A percentile compares a stretch with the other conserved stretches of the same genome.
Conservation (phyloP, 1,139 yeast genomes). For the Blastobotrys petasosporus region DNA sequence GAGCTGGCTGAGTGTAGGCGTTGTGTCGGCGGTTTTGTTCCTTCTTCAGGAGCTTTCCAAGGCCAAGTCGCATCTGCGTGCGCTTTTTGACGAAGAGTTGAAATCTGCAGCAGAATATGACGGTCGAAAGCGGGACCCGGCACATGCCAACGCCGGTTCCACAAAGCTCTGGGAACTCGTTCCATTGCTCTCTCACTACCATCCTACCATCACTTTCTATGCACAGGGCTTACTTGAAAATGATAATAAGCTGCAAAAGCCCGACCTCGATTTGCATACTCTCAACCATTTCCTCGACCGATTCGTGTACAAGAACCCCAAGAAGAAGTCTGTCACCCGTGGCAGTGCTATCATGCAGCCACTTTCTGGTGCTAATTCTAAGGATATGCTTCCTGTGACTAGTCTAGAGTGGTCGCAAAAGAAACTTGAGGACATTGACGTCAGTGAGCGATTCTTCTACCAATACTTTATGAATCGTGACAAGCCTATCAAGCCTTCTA, state of each 20-base stretch:
- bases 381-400: slow-evolving; percentile 61
- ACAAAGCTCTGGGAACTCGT: slow-evolving; percentile 83
- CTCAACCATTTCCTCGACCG: slow-evolving; percentile 88
- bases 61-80: slow-evolving; percentile 40
- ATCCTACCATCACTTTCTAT: slow-evolving; percentile 83
- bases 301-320: slow-evolving; percentile 90
- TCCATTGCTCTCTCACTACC: slow-evolving; percentile 73
- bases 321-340: slow-evolving; percentile 60
- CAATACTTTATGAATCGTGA: slow-evolving; percentile 72
- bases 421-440: slow-evolving; percentile 60
- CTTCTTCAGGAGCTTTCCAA: slow-evolving; percentile 64
- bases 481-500: slow-evolving; percentile 31
- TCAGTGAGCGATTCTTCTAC: slow-evolving; percentile 85
- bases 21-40: slow-evolving; percentile 83
- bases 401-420: slow-evolving; percentile 75
- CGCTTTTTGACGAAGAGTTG: slow-evolving; percentile 34
- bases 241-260: slow-evolving; percentile 49
- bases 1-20: slow-evolving; percentile 85
- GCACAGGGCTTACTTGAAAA: slow-evolving; percentile 53
- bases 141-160: slow-evolving; percentile 79
- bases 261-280: slow-evolving; percentile 85
- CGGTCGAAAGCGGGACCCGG: slow-evolving; percentile 86
- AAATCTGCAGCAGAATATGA: slow-evolving; percentile 50
- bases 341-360: slow-evolving; percentile 98
- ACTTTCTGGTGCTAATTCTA: slow-evolving; percentile 68